These are phyloP conservation scores for Colletotrichum paranaense DNA, from an alignment of 2,329 filamentous ascomycete genomes.

Conservation along the genomic window DNA sequence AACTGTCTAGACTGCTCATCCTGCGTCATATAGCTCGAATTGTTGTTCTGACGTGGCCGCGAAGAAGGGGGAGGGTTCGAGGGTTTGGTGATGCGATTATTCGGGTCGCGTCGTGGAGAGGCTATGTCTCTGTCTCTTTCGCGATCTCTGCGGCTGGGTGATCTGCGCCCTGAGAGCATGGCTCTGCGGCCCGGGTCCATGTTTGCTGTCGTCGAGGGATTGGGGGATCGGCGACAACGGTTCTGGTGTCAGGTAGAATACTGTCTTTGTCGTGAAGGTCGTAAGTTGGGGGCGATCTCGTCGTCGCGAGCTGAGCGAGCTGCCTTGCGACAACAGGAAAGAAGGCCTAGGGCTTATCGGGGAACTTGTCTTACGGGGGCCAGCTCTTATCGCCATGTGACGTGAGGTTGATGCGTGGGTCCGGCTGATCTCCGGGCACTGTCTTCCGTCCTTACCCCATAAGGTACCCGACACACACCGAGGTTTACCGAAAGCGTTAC, in stretches of 20 bases:
- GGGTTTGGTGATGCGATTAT: slow-evolving; percentile 67
- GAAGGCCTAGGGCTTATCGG: not conserved
- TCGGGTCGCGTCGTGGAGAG: slow-evolving; percentile 65
- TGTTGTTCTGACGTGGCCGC: slow-evolving; percentile 41
- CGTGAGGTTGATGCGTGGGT: not conserved
- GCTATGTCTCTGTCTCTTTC: slow-evolving; percentile 49
- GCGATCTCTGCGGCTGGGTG: slow-evolving; percentile 46
- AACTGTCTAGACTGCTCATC: slow-evolving; percentile 85
- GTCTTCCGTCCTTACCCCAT: not conserved
- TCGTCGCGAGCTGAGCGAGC: not conserved
- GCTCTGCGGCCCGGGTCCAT: slow-evolving; percentile 68
- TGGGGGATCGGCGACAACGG: not conserved
- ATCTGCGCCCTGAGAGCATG: slow-evolving; percentile 61
- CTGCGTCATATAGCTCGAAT: slow-evolving; percentile 69
- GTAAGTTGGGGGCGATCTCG: not conserved
- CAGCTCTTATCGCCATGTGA: not conserved
- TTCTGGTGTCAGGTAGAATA: not conserved
- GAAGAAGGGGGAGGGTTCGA: slow-evolving; percentile 45
- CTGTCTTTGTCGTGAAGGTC: not conserved
- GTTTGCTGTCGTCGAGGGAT: slow-evolving; percentile 16
- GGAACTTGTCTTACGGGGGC: not conserved
- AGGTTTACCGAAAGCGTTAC: too few species aligned
- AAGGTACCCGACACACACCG: rapidly evolving
- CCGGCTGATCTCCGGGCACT: not conserved
- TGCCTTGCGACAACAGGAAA: not conserved